Conservation (phyloP, 345 rosid species). For the Alliaria petiolata region DNA sequence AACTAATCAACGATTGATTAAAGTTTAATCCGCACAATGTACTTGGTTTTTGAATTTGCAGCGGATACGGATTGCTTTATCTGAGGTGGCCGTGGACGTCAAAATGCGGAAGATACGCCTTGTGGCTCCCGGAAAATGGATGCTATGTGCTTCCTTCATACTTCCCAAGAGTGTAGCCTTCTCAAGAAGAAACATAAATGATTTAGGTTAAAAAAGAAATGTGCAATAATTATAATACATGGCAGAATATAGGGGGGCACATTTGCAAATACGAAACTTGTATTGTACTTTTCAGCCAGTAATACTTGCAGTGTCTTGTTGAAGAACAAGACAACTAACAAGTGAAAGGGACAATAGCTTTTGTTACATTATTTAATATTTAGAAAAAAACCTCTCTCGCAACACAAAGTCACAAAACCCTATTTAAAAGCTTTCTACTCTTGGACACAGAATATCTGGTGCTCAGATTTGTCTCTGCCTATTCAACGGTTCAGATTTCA, state of each 20-base stretch:
- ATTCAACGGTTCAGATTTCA: constrained; percentile 46
- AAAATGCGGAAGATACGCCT: constrained; percentile 68
- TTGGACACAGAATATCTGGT: constrained; percentile 37
- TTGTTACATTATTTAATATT: constrained; percentile 30
- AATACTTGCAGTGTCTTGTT: constrained; percentile 28
- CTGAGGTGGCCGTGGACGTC: constrained; percentile 72
- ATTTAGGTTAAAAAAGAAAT: background rate
- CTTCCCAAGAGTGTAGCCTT: constrained; percentile 76
- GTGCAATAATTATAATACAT: background rate
- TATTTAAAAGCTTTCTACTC: constrained; percentile 30
- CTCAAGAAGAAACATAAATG: constrained; percentile 22
- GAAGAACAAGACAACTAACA: constrained; percentile 46
- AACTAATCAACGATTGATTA: background rate
- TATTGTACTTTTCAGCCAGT: constrained; percentile 10
- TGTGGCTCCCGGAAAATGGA: constrained; percentile 93
- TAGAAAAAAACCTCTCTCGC: background rate
- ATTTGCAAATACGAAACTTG: constrained; percentile 14
- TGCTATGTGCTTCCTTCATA: constrained; percentile 79
- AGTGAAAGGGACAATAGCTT: constrained; percentile 47
- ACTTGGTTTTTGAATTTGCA: constrained; percentile 29
- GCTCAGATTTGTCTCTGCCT: constrained; percentile 38
- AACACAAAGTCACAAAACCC: constrained; percentile 14
- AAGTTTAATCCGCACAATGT: background rate
- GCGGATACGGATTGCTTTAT: constrained; percentile 71
- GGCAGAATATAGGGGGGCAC: constrained; percentile 2